Evolutionary conservation across 2,329 filamentous ascomycete species (phyloP), one percentile per base, ranked within the genome.

Genomic region (Plectosphaerella sp.): DNA sequence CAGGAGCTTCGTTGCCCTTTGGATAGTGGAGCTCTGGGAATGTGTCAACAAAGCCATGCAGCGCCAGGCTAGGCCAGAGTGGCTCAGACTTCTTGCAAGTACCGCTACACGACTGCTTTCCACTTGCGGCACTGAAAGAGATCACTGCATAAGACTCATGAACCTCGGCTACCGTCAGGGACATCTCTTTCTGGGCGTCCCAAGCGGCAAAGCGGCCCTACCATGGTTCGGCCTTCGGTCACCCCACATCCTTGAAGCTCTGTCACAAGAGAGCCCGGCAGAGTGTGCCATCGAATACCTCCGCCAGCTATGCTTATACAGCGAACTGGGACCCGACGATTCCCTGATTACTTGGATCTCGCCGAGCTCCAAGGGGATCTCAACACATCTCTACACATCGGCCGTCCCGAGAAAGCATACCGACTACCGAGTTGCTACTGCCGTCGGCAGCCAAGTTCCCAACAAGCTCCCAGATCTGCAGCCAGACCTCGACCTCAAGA

Each of bases 171-270:
- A 39, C 14, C 37, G 37, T 18, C 37, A 16, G 5, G 37, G 37
- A 39, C 15, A 39, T 9, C 14, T n/a, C 14, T 18, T 39, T 14
- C 14, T 39, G 14, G 37, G 37, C 10, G 37, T 39, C n/a, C 14
- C 15, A 14, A 39, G 37, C n/a, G 37, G 37, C 16, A 15, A 16
- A n/a, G 37, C 10, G 15, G 14, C 37, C 37, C 12, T 52, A 7
- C 50, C 50, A 11, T 52, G 50, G 50, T 52, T 52, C 33, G 50
- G 50, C 1, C 36, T 52, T 5, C 25, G 50, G 18, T 47, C 35
- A 6, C 45, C 14, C 6, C 50, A 52, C n/a, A 43, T 52, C 25
- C 11, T 52, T 9, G 14, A 15, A 6, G 14, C 43, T 4, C 45
- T 48, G 12, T 10, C 14, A 3, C 9, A 12, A n/a, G 18, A 25